Evolutionary conservation across 192 early-diverging fungal species (phyloP).

Genomic region (Backusella morwellensis): DNA sequence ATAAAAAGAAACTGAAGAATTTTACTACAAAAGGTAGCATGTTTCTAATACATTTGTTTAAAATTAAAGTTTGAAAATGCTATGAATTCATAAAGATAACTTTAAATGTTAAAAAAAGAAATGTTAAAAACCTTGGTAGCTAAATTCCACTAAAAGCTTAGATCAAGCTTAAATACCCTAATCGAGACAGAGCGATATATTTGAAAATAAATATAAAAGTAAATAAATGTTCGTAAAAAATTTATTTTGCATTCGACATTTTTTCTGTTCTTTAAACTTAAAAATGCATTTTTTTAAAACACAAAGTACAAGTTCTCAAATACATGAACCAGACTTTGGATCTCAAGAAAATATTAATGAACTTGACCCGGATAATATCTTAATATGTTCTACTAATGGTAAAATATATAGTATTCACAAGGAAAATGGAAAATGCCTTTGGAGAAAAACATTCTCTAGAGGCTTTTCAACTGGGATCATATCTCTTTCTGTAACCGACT

Average conservation of each 20-base stretch:
- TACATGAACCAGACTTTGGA: background rate
- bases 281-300: background rate
- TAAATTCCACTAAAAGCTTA: background rate
- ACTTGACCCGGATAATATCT: conserved; percentile 2
- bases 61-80: no score
- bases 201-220: background rate
- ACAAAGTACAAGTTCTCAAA: background rate
- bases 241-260: background rate
- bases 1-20: no score
- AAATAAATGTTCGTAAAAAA: background rate
- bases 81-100: no score
- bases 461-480: background rate
- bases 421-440: conserved; percentile 12
- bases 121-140: no score
- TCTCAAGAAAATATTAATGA: background rate
- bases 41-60: no score
- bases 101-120: no score
- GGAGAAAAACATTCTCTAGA: conserved; percentile 9
- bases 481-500: conserved; percentile 22
- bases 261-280: background rate
- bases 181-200: background rate
- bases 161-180: background rate
- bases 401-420: conserved; percentile 22
- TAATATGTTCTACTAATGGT: conserved; percentile 21
- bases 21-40: no score